Conservation (phyloP, 108 stramenopile genomes). For the Aurantiochytrium sp. region DNA sequence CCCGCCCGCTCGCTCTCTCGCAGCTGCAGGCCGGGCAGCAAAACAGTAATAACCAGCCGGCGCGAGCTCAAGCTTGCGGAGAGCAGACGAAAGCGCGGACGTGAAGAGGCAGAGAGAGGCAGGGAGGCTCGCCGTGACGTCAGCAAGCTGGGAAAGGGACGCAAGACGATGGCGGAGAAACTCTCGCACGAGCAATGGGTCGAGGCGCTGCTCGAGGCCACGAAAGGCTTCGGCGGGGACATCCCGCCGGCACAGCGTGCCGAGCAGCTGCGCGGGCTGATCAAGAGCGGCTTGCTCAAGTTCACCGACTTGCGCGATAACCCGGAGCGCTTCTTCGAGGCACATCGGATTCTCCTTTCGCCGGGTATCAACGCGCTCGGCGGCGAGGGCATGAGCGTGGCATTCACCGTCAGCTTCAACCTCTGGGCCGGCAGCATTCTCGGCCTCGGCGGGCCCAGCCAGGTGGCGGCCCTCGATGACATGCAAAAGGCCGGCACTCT, state of each 20-base stretch:
- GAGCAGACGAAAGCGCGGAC: no score
- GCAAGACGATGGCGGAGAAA: background rate
- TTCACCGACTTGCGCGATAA: constrained; percentile 28
- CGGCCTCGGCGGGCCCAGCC: constrained; percentile 18
- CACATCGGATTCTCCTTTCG: constrained; percentile 31
- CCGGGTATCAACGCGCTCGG: constrained; percentile 13
- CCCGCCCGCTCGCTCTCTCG: no score
- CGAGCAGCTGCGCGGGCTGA: background rate
- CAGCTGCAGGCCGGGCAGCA: no score
- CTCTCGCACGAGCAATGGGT: background rate
- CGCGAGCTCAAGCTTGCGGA: no score
- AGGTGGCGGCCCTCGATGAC: constrained; percentile 17
- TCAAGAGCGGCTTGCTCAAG: constrained; percentile 22
- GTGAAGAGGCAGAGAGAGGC: no score
- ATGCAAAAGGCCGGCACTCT: constrained; percentile 16
- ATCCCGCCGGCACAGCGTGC: background rate
- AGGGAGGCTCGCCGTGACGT: no score
- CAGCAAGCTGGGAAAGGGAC: no score
- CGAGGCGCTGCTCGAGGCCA: background rate
- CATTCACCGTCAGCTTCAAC: constrained; percentile 37
- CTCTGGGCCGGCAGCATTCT: constrained; percentile 31
- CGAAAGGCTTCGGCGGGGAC: background rate
- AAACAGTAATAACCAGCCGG: no score
- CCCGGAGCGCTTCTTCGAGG: constrained; percentile 32
- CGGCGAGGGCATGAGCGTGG: constrained; percentile 29